Evolutionary conservation across 805 yeast species (phyloP), one percentile per base, ranked within the genome.

Genomic region (Maudiozyma pseudohumilis): DNA sequence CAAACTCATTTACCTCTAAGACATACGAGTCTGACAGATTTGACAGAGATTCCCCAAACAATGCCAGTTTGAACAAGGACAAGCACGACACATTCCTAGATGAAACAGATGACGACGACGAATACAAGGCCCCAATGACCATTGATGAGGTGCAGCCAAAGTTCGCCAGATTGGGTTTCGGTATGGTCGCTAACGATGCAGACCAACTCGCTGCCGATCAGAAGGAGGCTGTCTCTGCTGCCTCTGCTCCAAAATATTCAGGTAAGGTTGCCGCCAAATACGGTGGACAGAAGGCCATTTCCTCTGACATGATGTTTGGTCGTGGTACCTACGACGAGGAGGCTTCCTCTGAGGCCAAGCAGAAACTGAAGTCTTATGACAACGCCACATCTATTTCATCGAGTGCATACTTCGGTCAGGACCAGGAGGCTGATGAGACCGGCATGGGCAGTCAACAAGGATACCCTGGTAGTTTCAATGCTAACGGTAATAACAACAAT

Each of bases 361-460:
- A 73, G n/a, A 88, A 92, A 52, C 67, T 92, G 39, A 86, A 80
- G 58, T 65, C 80, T 4, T 92, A 84, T 62, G 75, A 74, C 41
- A 92, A 89, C 39, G 94, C 97, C 2, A 80, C 83, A 32, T 75
- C 95, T 6, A 92, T 92, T 47, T 89, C 97, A 1, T 87, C 96
- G 2, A 73, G 88, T 25, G 77, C 92, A 8, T 92, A 92, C 63
- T 92, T 88, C 50, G 96, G 96, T 30, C 89, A 85, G 55, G 84
- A 77, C 21, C 80, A 82, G 46, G 64, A 58, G n/a, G 65, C 56
- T 17, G 62, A 56, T 17, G 64, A 52, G 11, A 46, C 40, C 19
- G 40, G 40, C 10, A 28, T 39, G 11, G 28, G 29, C 8, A 34
- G 34, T 18, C 22, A 25, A n/a, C 48, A 39, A 47, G 40, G 53